Conservation (phyloP, 2,329 filamentous ascomycete genomes). For the Elsinoe australis region DNA sequence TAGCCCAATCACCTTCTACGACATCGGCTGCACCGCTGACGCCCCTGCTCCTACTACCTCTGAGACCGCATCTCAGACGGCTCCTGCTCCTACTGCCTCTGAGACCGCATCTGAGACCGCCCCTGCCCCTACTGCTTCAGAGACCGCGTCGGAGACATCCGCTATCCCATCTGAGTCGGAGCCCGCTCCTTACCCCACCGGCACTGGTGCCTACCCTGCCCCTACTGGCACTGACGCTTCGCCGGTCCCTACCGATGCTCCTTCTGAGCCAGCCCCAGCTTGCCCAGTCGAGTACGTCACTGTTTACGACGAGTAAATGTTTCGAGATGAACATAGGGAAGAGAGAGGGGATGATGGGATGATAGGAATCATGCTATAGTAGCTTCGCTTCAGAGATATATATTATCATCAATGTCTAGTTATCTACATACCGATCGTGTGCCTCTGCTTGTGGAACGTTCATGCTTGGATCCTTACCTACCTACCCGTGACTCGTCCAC, state of each 20-base stretch:
- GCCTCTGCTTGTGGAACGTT: neutral
- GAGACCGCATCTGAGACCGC: neutral
- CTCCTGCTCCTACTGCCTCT: neutral
- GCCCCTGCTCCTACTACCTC: neutral
- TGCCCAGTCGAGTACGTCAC: slow-evolving; percentile 12
- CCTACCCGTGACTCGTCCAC: too few species aligned
- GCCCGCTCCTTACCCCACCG: neutral
- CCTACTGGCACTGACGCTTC: slow-evolving; percentile 2
- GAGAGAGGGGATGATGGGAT: neutral
- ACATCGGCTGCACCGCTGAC: slow-evolving; percentile 13
- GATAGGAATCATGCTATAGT: neutral
- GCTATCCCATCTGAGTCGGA: neutral
- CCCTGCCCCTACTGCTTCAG: neutral
- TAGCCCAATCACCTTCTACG: slow-evolving; percentile 15
- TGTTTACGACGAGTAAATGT: slow-evolving; percentile 15
- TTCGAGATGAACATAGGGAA: neutral
- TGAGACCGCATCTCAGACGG: neutral
- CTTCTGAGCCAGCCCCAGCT: slow-evolving; percentile 4
- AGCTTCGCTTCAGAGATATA: slow-evolving; percentile 2
- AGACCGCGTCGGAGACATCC: neutral
- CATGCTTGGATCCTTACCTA: neutral
- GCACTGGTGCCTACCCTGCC: neutral
- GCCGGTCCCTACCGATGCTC: slow-evolving; percentile 7
- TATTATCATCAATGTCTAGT: neutral
- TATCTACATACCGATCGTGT: neutral